Percentiles rank a stretch among this genome's conserved stretches.
phyloP scores from a whole-genome alignment of 78 protist genomes.

The Dictyostelium purpureum region DNA sequence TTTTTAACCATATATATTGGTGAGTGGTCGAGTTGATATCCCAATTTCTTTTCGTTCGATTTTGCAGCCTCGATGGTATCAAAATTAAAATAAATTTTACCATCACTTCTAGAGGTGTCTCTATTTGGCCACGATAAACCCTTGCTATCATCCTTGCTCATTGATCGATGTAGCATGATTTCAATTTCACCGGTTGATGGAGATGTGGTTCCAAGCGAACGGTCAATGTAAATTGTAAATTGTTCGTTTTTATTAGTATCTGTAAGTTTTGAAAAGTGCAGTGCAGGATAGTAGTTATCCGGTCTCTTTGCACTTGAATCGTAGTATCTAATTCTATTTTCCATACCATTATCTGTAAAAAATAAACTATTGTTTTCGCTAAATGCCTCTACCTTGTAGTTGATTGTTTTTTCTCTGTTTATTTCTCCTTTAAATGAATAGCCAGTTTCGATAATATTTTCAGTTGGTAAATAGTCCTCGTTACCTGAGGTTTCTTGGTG shows the following conservation, averaged over 20 bases:
- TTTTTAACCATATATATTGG: not conserved
- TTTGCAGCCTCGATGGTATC: not conserved
- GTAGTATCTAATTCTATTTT: slow-evolving; percentile 9
- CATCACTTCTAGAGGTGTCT: slow-evolving; percentile 37
- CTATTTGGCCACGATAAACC: slow-evolving; percentile 31
- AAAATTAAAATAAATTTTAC: slow-evolving; percentile 18
- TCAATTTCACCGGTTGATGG: slow-evolving; percentile 37
- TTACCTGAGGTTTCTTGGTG: too few species aligned
- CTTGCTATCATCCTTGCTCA: slow-evolving; percentile 42
- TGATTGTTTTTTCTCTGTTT: slow-evolving; percentile 27
- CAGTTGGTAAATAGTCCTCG: not conserved
- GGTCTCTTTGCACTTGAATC: not conserved
- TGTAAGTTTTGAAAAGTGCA: not conserved
- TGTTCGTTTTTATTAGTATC: not conserved
- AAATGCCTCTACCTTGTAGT: not conserved
- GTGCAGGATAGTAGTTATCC: slow-evolving; percentile 56
- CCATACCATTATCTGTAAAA: slow-evolving; percentile 79
- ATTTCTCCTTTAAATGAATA: slow-evolving; percentile 4
- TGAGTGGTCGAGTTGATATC: not conserved
- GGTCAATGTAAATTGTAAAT: slow-evolving; percentile 55
- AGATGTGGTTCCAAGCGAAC: slow-evolving; percentile 13
- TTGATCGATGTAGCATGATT: slow-evolving; percentile 71
- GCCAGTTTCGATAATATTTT: slow-evolving; percentile 23
- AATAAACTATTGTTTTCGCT: not conserved
- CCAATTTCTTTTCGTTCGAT: not conserved